Percentiles rank a stretch among this genome's conserved stretches.
Evolutionary conservation across 2,329 filamentous ascomycete species (phyloP).

Genomic region (Leptosphaerulina australis): DNA sequence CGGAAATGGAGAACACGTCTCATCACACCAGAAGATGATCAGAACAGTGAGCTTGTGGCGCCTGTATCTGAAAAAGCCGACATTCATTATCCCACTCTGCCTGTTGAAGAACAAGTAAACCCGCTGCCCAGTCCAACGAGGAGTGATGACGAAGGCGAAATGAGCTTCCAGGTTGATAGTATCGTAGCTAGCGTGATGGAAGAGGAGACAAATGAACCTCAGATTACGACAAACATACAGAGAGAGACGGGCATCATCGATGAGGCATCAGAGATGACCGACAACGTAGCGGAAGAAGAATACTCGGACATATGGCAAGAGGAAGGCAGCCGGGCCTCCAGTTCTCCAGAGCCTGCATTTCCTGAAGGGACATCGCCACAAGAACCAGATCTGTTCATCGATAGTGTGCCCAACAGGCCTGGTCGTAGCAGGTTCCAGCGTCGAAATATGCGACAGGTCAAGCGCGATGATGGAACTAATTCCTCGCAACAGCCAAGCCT

Average conservation of each 20-base stretch:
- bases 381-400: slow-evolving; percentile 41
- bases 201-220: neutral
- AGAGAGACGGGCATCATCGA: neutral
- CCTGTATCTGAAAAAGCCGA: slow-evolving; percentile 19
- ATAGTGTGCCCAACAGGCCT: slow-evolving; percentile 39
- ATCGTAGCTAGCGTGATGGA: slow-evolving; percentile 20
- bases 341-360: slow-evolving; percentile 20
- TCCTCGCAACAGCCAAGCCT: slow-evolving; percentile 20
- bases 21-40: slow-evolving; percentile 44
- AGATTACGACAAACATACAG: slow-evolving; percentile 1
- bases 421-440: slow-evolving; percentile 52
- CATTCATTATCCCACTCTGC: slow-evolving; percentile 38
- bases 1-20: slow-evolving; percentile 39
- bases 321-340: slow-evolving; percentile 51
- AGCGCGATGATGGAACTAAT: slow-evolving; percentile 49
- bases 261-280: neutral
- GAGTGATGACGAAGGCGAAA: slow-evolving; percentile 43
- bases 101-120: slow-evolving; percentile 20
- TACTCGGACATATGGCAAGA: slow-evolving; percentile 56
- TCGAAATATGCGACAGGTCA: slow-evolving; percentile 46
- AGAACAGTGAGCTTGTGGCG: slow-evolving; percentile 22
- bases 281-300: slow-evolving; percentile 20
- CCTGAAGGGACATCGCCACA: neutral
- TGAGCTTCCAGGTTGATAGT: slow-evolving; percentile 42
- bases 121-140: slow-evolving; percentile 39